These are phyloP conservation scores for Trypethelium eluteriae DNA, from an alignment of 495 filamentous ascomycete species.

Conservation along the genomic window DNA sequence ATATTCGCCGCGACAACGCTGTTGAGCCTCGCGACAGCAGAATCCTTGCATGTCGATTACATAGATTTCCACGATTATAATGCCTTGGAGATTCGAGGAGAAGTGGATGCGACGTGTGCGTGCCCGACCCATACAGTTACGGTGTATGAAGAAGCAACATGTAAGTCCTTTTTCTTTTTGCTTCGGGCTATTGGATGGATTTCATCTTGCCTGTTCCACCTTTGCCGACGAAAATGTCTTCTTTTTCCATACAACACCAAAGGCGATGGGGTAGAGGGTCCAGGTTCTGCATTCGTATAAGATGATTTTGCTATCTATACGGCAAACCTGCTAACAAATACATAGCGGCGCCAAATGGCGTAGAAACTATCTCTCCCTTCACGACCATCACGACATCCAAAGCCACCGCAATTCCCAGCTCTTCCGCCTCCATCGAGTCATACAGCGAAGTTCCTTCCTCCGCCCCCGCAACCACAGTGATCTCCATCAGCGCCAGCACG, in stretches of 20 bases:
- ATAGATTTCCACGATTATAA: constrained; percentile 49
- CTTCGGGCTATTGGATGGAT: neutral
- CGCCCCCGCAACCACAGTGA: neutral
- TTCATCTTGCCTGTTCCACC: neutral
- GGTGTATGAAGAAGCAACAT: constrained; percentile 25
- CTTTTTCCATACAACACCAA: neutral
- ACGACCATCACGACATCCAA: constrained; percentile 1
- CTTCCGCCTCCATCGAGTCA: neutral
- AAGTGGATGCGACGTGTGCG: constrained; percentile 44
- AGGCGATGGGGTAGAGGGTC: neutral
- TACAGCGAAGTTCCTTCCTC: neutral
- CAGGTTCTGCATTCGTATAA: neutral
- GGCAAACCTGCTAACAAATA: neutral
- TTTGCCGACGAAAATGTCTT: neutral
- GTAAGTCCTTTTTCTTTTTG: neutral
- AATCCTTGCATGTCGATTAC: constrained; percentile 54
- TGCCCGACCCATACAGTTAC: constrained; percentile 65
- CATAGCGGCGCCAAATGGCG: neutral
- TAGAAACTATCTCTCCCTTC: neutral
- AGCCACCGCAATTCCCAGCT: neutral
- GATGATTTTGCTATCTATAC: neutral
- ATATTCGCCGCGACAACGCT: constrained; percentile 47
- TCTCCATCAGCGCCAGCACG: neutral
- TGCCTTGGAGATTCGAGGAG: constrained; percentile 37
- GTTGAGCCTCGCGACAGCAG: constrained; percentile 54